Evolutionary conservation across 2,329 filamentous ascomycete genomes (phyloP), one percentile per base, ranked within the genome.

Genomic region (Sporothrix sp.): DNA sequence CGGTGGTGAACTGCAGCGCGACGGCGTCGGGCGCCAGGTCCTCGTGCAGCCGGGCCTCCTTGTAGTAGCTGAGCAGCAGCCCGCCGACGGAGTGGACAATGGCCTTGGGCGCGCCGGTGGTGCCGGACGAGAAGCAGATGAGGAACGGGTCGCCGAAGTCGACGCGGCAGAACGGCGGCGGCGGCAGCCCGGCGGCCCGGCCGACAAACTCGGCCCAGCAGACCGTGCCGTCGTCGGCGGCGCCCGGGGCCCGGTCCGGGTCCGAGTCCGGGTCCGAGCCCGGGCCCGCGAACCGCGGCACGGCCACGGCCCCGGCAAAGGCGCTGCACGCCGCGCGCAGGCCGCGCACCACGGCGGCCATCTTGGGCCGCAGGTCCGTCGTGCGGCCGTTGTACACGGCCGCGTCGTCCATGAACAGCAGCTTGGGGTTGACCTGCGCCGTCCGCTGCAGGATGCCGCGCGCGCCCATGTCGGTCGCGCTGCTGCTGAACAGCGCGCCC

Each of bases 351-450:
- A 88, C 73, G 33, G 82, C 77, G 23, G 65, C 64, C 67, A 94
- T 91, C 68, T 93, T 93, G 0, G 71, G 65, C 4, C 84, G 71
- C 35, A 94, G 69, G 59, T 93, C 85, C 21, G 85, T 71, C 1
- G 71, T 78, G 64, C 85, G 87, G 40, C 85, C 85, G 58, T 91
- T 91, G 58, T 94, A 94, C 3, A 91, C 67, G 0, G 87, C 77
- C 33, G 74, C 80, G 59, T 93, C 87, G 58, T 95, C 88, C 60
- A 91, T 81, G 62, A 94, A 93, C n/a, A 95, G 72, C 62, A 79
- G 86, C 69, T 79, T 82, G 4, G 88, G 87, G 57, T 82, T 74
- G 53, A 93, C 81, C 69, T 93, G 87, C 44, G 81, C 67, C 23
- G 86, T 71, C 30, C 87, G 72, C 65, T 93, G 85, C 58, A 94